Percentiles rank a stretch among this genome's conserved stretches.
These are phyloP conservation scores for Populus ilicifolia DNA, from an alignment of 345 rosid species.

Conservation along the genomic window DNA sequence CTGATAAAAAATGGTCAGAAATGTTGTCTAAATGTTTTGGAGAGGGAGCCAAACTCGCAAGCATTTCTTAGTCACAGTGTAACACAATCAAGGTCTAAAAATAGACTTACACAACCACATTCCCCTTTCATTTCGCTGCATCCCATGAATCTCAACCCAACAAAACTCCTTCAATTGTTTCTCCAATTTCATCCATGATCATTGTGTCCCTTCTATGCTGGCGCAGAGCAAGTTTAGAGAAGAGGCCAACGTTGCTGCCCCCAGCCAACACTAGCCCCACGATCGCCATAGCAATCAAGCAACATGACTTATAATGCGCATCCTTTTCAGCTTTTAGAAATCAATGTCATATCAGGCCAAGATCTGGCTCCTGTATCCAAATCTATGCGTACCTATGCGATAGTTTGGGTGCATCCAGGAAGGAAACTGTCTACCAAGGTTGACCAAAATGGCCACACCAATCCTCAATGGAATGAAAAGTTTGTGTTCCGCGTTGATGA, in stretches of 20 bases:
- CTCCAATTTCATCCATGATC: not conserved
- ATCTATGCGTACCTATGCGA: slow-evolving; percentile 80
- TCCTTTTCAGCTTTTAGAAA: slow-evolving; percentile 60
- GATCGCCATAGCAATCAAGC: not conserved
- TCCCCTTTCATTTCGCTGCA: not conserved
- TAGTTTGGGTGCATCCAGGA: slow-evolving; percentile 67
- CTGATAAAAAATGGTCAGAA: not conserved
- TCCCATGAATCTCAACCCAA: not conserved
- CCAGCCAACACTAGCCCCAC: not conserved
- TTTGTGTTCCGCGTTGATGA: slow-evolving; percentile 76
- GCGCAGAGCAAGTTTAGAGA: not conserved
- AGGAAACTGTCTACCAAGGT: slow-evolving; percentile 67
- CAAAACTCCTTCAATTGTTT: not conserved
- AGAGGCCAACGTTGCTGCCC: not conserved
- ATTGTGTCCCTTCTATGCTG: not conserved
- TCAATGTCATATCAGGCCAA: slow-evolving; percentile 70
- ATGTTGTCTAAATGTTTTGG: not conserved
- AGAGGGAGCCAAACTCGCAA: not conserved
- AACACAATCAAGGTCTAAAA: not conserved
- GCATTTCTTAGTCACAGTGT: not conserved
- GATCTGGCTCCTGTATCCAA: slow-evolving; percentile 65
- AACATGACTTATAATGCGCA: slow-evolving; percentile 19
- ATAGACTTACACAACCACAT: not conserved
- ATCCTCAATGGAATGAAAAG: slow-evolving; percentile 87
- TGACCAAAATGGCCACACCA: slow-evolving; percentile 56